Percentiles rank a stretch among this genome's conserved stretches.
Conservation (phyloP, 2,329 filamentous ascomycete genomes). For the Xylariales sp. region DNA sequence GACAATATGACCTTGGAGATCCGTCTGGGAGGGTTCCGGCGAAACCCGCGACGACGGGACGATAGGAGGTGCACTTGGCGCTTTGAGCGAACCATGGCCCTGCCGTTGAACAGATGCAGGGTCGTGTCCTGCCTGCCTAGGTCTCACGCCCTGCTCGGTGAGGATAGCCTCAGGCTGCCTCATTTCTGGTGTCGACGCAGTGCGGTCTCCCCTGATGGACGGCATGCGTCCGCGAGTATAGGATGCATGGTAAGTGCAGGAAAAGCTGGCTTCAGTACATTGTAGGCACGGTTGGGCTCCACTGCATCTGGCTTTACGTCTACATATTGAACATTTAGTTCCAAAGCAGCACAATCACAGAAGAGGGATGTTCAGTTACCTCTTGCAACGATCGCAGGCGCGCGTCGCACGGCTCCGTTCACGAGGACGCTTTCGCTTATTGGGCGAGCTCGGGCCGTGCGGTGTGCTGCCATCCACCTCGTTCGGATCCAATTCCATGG, state of each 20-base stretch:
- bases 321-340: constrained; percentile 9
- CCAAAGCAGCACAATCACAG: neutral
- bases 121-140: too few species aligned
- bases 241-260: constrained; percentile 44
- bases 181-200: too few species aligned
- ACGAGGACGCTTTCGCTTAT: constrained; percentile 14
- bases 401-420: constrained; percentile 39
- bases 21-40: constrained; percentile 40
- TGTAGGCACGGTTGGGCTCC: constrained; percentile 34
- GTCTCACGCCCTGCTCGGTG: too few species aligned
- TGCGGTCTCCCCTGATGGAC: too few species aligned
- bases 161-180: too few species aligned
- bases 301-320: constrained; percentile 35
- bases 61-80: constrained; percentile 2
- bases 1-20: constrained; percentile 42
- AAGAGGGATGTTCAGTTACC: constrained; percentile 22
- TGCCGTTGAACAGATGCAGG: too few species aligned
- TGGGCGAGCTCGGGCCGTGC: neutral
- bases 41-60: constrained; percentile 31
- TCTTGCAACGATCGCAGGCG: constrained; percentile 44
- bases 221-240: constrained; percentile 43
- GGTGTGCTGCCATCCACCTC: neutral
- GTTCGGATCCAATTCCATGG: neutral
- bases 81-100: too few species aligned
- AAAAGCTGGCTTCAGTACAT: constrained; percentile 25